Evolutionary conservation across 2,329 filamentous ascomycete genomes (phyloP).

Genomic region (Myriosclerotinia scirpicola): DNA sequence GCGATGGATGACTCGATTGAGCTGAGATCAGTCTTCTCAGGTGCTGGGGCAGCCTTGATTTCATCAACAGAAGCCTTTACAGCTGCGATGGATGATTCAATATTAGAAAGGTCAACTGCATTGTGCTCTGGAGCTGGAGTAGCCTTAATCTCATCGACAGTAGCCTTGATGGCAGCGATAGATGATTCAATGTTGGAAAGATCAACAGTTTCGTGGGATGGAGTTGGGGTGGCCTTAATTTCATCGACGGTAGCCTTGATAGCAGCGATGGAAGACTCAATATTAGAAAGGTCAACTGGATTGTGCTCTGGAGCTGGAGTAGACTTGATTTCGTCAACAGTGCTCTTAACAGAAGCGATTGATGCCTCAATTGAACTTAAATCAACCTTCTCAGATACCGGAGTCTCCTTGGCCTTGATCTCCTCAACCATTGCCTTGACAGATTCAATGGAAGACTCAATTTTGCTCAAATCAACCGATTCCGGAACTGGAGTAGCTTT

Average conservation of each 20-base stretch:
- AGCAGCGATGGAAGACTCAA: constrained; percentile 20
- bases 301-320: constrained; percentile 24
- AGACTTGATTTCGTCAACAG: constrained; percentile 25
- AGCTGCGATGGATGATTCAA: constrained; percentile 27
- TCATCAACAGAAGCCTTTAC: constrained; percentile 21
- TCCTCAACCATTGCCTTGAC: no score
- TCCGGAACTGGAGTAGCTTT: no score
- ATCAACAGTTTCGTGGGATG: constrained; percentile 25
- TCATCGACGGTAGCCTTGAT: constrained; percentile 23
- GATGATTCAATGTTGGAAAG: constrained; percentile 26
- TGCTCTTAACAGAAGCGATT: constrained; percentile 26
- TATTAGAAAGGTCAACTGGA: constrained; percentile 24
- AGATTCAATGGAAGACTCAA: no score
- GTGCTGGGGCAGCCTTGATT: constrained; percentile 22
- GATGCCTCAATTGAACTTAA: constrained; percentile 18
- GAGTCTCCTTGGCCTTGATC: background rate
- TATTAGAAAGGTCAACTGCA: background rate
- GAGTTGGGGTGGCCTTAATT: constrained; percentile 28
- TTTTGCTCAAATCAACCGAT: no score
- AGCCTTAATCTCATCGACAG: constrained; percentile 30
- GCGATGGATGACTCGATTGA: constrained; percentile 27
- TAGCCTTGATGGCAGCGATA: constrained; percentile 25
- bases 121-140: constrained; percentile 19
- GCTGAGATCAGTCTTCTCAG: constrained; percentile 23
- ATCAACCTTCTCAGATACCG: constrained; percentile 9